phyloP scores from a whole-genome alignment of 768 basidiomycete genomes.

The Infundibulicybe gibba region DNA sequence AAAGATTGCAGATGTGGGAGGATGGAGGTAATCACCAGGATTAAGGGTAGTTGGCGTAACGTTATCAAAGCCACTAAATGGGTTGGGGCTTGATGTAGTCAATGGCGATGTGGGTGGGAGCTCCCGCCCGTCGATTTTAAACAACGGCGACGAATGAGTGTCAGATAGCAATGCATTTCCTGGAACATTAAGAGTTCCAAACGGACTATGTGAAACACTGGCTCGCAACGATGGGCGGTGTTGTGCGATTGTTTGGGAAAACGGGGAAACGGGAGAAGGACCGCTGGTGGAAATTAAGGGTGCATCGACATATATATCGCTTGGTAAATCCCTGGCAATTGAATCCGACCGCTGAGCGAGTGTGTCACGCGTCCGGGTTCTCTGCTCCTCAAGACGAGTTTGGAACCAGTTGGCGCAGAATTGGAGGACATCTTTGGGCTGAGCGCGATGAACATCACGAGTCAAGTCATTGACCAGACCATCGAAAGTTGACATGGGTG shows the following conservation, averaged over 20 bases:
- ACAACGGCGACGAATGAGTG: slow-evolving; percentile 49
- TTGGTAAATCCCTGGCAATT: slow-evolving; percentile 47
- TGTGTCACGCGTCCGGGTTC: slow-evolving; percentile 66
- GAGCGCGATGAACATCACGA: slow-evolving; percentile 79
- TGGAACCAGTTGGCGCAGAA: slow-evolving; percentile 96
- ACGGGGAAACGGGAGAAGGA: slow-evolving; percentile 50
- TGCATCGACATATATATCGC: slow-evolving; percentile 56
- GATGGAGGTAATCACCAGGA: slow-evolving; percentile 65
- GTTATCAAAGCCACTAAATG: slow-evolving; percentile 51
- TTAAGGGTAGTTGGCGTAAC: slow-evolving; percentile 44
- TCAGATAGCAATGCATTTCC: slow-evolving; percentile 72
- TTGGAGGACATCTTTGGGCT: slow-evolving; percentile 89
- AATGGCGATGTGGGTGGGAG: slow-evolving; percentile 61
- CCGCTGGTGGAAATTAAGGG: slow-evolving; percentile 28
- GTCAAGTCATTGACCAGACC: slow-evolving; percentile 80
- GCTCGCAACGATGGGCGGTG: slow-evolving; percentile 56
- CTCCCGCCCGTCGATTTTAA: slow-evolving; percentile 57
- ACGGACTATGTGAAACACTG: slow-evolving; percentile 61
- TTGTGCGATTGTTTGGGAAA: slow-evolving; percentile 41
- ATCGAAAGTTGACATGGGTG: slow-evolving; percentile 71
- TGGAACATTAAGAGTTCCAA: slow-evolving; percentile 76
- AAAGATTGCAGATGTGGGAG: slow-evolving; percentile 74
- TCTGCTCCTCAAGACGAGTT: slow-evolving; percentile 79
- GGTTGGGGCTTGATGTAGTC: slow-evolving; percentile 33
- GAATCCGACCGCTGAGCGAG: slow-evolving; percentile 51